These are phyloP conservation scores for Cystofilobasidium macerans DNA, from an alignment of 768 basidiomycete species.

Conservation along the genomic window DNA sequence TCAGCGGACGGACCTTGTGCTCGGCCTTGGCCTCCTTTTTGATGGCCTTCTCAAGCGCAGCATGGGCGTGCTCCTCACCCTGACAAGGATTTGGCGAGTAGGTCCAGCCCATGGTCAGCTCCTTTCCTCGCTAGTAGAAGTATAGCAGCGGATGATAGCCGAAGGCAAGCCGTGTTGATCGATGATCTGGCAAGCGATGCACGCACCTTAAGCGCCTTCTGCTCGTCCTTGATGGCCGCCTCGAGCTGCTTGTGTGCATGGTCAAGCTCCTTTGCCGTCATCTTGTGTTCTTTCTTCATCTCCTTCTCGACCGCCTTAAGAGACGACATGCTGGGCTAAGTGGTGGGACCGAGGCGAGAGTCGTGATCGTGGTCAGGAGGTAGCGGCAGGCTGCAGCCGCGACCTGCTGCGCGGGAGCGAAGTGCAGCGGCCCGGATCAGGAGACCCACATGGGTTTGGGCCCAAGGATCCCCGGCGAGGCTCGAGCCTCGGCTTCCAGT, in stretches of 20 bases:
- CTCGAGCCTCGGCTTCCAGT: no score
- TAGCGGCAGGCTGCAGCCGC: no score
- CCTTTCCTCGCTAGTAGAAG: no score
- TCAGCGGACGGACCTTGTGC: neutral
- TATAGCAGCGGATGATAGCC: neutral
- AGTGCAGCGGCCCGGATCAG: no score
- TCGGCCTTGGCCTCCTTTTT: neutral
- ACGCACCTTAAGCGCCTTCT: neutral
- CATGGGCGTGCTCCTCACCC: neutral
- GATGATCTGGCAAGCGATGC: no score
- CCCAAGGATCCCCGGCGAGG: no score
- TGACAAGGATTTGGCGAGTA: no score
- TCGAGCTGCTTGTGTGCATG: slow-evolving; percentile 6
- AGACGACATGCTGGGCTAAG: neutral
- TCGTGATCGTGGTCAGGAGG: no score
- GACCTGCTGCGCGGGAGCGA: no score
- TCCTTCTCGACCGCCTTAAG: neutral
- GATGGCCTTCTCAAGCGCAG: neutral
- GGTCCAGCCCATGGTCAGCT: neutral
- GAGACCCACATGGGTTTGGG: no score
- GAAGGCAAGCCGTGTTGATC: neutral
- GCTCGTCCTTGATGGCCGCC: slow-evolving; percentile 3
- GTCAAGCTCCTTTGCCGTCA: neutral
- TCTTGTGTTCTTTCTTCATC: neutral
- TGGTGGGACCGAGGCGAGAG: no score